Evolutionary conservation across 164 flowering plant species (phyloP).

Genomic region (Magnolia changhungtana): DNA sequence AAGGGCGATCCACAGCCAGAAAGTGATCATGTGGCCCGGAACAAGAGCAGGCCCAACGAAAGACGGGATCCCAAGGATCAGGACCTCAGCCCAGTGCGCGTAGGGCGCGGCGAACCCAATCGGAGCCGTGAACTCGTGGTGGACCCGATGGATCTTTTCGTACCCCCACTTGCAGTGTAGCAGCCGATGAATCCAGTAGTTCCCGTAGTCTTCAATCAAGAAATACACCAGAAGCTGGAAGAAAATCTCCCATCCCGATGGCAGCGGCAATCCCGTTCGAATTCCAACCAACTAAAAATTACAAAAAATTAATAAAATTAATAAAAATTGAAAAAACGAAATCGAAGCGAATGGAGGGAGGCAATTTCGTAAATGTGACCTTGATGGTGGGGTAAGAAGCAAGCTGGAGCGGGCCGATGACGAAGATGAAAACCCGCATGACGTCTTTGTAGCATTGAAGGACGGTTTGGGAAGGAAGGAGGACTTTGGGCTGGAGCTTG

Average conservation of each 20-base stretch:
- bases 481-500: conserved; percentile 83
- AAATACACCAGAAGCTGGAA: conserved; percentile 70
- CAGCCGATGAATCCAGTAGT: conserved; percentile 83
- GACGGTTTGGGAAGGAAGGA: conserved; percentile 33
- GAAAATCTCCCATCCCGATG: conserved; percentile 67
- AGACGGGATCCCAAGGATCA: conserved; percentile 78
- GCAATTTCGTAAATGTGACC: conserved; percentile 13
- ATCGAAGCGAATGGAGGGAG: not conserved
- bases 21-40: conserved; percentile 88
- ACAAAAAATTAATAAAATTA: not conserved
- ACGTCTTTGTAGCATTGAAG: conserved; percentile 68
- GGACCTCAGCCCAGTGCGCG: conserved; percentile 89
- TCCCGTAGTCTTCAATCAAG: conserved; percentile 68
- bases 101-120: conserved; percentile 81
- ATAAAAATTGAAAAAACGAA: not conserved
- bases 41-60: conserved; percentile 81
- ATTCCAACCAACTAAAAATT: conserved; percentile 59
- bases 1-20: conserved; percentile 82
- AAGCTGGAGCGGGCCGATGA: conserved; percentile 81
- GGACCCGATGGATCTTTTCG: conserved; percentile 78
- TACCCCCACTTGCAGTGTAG: conserved; percentile 82
- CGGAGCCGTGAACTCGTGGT: conserved; percentile 88
- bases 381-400: conserved; percentile 59
- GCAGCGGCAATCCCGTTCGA: conserved; percentile 72
- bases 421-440: conserved; percentile 51